Base-by-base conservation (phyloP, 2,329 filamentous ascomycete species). In the Alternaria atra region DNA sequence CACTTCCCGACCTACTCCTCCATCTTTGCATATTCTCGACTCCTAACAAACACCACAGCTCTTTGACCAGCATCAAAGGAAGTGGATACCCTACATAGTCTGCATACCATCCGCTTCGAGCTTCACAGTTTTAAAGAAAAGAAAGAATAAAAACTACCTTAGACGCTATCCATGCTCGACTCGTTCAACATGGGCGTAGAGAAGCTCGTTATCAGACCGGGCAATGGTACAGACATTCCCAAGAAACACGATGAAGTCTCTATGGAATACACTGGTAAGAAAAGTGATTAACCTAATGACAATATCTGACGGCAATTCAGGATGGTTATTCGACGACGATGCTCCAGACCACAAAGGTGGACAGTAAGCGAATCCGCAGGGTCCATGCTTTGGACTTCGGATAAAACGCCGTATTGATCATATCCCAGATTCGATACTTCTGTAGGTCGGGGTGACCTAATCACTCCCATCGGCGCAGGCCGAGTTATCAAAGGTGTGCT, bases 371-470 rank as follows among this genome's bases (percentile, higher is more conserved):
- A 55, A 37, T 34, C 13, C n/a, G 12, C 54, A 56, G 35, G 23
- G 43, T 61, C 43, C 13, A 44, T 51, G 25, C 46, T 37, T 52
- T 27, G 23, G 43, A 6, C 20, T 44, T 13, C 15, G 32, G 20
- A n/a, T 46, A 25, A 39, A 43, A 34, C 34, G 15, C 17, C 4
- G 12, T 54, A 35, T 63, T 74, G 40, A 74, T 40, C 13, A 32
- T 50, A 63, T 56, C 34, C 51, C 71, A 97, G 94, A 80, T 98
- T 99, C 82, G 95, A 98, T 82, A 91, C 89, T 63, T 97, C 94
- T 17, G 85, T 90, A 66, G 89, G 89, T 63, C 88, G 92, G 56
- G 90, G 89, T 51, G 88, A 93, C 79, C 94, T 98, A 76, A 83
- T 87, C 63, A 91, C 89, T 65, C 77, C 80, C 60, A 98, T 99